Evolutionary conservation across 2,329 filamentous ascomycete species (phyloP), one percentile per base, ranked within the genome.

Genomic region (Chaetoscypha palmicola): DNA sequence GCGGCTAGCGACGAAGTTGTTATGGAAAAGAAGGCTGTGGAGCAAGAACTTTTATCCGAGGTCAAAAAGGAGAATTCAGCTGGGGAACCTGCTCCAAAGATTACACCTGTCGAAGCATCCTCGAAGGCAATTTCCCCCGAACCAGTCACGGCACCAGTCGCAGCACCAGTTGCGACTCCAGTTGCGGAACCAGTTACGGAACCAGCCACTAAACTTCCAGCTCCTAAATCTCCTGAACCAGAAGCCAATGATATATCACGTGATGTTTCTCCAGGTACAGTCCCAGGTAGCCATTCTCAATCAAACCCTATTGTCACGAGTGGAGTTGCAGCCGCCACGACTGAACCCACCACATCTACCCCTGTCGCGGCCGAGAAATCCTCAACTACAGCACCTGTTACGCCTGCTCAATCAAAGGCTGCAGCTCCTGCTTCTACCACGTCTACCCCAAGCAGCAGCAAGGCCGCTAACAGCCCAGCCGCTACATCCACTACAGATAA

Each of bases 11-110:
- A 77, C 1, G 72, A 73, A 43, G 83, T 81, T n/a, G 83, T 92
- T 5, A 67, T 74, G 50, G 85, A 90, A 56, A 92, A 92, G 76
- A 78, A 77, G 62, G 73, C 70, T 10, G 72, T 89, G 3, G 87
- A 94, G 68, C 64, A 76, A 20, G 83, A 94, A 66, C 71, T 94
- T 5, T 69, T 89, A 37, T 72, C 77, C 52, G 76, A 84, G 63
- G 72, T 81, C 49, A 70, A 74, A 62, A 60, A 65, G n/a, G 55
- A 60, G 40, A 32, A 24, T 3, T 32, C 38, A 12, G 22, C 10
- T 35, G 31, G 31, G 8, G 31, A 35, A 42, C 32, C 40, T 19
- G 31, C 37, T 8, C 35, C 35, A 38, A 38, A 38, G 35, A 38
- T 38, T 14, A 14, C n/a, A 9, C n/a, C n/a, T n/a, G n/a, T n/a